phyloP scores from a whole-genome alignment of 2,329 filamentous ascomycete species.

The Phialophora expanda region DNA sequence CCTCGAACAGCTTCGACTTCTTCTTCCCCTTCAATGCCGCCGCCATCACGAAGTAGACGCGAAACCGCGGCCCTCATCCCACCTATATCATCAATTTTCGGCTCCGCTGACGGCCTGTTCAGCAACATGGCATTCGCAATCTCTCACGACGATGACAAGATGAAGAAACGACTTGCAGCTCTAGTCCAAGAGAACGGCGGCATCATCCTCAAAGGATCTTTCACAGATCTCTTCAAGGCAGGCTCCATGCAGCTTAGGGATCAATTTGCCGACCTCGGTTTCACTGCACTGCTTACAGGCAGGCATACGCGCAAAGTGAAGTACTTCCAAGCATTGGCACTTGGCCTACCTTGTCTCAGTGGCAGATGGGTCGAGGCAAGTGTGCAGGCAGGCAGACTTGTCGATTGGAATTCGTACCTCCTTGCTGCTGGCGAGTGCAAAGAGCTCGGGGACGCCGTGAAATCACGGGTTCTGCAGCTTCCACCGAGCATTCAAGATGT shows the following conservation, averaged over 20 bases:
- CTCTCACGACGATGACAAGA: slow-evolving; percentile 67
- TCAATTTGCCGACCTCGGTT: slow-evolving; percentile 65
- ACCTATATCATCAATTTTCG: not conserved
- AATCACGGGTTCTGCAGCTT: slow-evolving; percentile 72
- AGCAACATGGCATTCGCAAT: slow-evolving; percentile 85
- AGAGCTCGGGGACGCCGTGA: slow-evolving; percentile 75
- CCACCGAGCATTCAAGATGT: slow-evolving; percentile 49
- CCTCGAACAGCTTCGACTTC: slow-evolving; percentile 44
- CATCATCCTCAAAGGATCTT: slow-evolving; percentile 72
- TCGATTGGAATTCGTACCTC: slow-evolving; percentile 81
- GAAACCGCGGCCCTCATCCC: slow-evolving; percentile 28
- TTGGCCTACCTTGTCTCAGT: slow-evolving; percentile 85
- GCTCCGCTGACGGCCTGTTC: slow-evolving; percentile 62
- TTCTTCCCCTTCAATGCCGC: slow-evolving; percentile 54
- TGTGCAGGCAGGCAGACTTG: slow-evolving; percentile 62
- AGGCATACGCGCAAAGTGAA: slow-evolving; percentile 84
- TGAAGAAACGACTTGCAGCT: slow-evolving; percentile 63
- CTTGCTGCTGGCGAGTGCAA: slow-evolving; percentile 82
- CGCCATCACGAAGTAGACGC: slow-evolving; percentile 52
- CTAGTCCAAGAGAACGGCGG: slow-evolving; percentile 76
- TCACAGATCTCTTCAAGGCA: slow-evolving; percentile 73
- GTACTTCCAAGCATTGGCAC: slow-evolving; percentile 90
- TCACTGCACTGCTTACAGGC: slow-evolving; percentile 85
- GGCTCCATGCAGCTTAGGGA: slow-evolving; percentile 60
- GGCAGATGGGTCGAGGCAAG: slow-evolving; percentile 81